These are phyloP conservation scores for Suillus placidus DNA, from an alignment of 768 basidiomycete genomes.

Conservation along the genomic window DNA sequence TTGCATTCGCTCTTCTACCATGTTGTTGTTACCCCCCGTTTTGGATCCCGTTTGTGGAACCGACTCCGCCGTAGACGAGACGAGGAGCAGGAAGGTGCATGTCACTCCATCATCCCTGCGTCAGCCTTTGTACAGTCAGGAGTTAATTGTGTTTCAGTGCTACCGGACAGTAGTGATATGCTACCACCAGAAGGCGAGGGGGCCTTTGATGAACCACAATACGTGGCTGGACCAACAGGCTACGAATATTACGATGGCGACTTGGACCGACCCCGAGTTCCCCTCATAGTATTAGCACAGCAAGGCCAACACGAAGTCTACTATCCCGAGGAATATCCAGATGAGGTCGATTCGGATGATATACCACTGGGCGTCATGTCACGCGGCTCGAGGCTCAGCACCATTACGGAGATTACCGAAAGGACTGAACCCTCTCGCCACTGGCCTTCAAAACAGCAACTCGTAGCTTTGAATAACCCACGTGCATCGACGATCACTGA, in stretches of 20 bases:
- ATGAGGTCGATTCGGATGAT: slow-evolving; percentile 29
- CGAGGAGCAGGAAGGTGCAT: slow-evolving; percentile 64
- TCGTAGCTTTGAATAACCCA: slow-evolving; percentile 41
- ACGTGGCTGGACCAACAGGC: slow-evolving; percentile 23
- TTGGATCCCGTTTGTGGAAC: slow-evolving; percentile 37
- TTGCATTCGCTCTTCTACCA: slow-evolving; percentile 37
- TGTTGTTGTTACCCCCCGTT: slow-evolving; percentile 31
- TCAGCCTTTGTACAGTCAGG: slow-evolving; percentile 30
- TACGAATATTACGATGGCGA: slow-evolving; percentile 26
- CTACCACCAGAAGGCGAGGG: slow-evolving; percentile 19
- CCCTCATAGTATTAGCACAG: slow-evolving; percentile 63
- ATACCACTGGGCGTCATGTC: slow-evolving; percentile 38
- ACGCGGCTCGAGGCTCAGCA: slow-evolving; percentile 49
- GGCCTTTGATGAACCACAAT: slow-evolving; percentile 11
- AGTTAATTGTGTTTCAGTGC: slow-evolving; percentile 28
- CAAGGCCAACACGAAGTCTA: slow-evolving; percentile 46
- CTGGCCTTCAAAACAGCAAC: slow-evolving; percentile 47
- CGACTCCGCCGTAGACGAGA: slow-evolving; percentile 39
- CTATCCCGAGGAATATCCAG: slow-evolving; percentile 25
- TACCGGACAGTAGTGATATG: slow-evolving; percentile 19
- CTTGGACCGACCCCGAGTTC: slow-evolving; percentile 49
- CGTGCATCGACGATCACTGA: slow-evolving; percentile 37
- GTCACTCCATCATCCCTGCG: slow-evolving; percentile 23
- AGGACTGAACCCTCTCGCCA: slow-evolving; percentile 58
- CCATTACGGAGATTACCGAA: slow-evolving; percentile 71